Evolutionary conservation across 352 stramenopile species (phyloP).

Genomic region (Phytophthora agathidicida): DNA sequence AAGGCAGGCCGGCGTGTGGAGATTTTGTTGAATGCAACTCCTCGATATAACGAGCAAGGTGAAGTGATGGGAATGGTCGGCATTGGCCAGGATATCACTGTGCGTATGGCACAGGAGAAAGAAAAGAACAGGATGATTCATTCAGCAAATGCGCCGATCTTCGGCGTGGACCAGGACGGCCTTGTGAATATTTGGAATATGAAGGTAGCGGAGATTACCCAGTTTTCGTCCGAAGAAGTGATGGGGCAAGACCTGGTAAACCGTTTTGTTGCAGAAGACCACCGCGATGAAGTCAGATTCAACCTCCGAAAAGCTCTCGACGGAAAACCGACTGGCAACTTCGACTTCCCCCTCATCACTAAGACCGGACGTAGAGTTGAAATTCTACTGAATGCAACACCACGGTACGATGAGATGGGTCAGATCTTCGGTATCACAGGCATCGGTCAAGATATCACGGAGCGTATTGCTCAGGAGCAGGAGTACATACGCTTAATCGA

Average conservation of each 20-base stretch:
- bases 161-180: constrained; percentile 55
- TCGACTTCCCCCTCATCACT: constrained; percentile 33
- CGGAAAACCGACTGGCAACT: constrained; percentile 51
- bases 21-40: constrained; percentile 48
- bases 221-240: constrained; percentile 82
- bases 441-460: no score
- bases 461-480: no score
- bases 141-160: constrained; percentile 59
- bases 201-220: constrained; percentile 86
- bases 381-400: constrained; percentile 61
- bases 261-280: constrained; percentile 64
- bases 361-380: constrained; percentile 68
- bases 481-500: no score
- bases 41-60: constrained; percentile 38
- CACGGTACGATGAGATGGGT: constrained; percentile 63
- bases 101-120: constrained; percentile 40
- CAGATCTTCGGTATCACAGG: no score
- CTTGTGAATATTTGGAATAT: constrained; percentile 89
- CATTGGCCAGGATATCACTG: constrained; percentile 50
- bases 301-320: constrained; percentile 70
- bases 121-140: constrained; percentile 52
- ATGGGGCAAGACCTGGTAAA: constrained; percentile 81
- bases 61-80: constrained; percentile 45
- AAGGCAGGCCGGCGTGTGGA: constrained; percentile 48
- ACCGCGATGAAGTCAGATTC: no score